A percentile compares a stretch with the other conserved stretches of the same genome.
These are phyloP conservation scores for Chenopodium album DNA, from an alignment of 148 eudicot species.

Conservation along the genomic window DNA sequence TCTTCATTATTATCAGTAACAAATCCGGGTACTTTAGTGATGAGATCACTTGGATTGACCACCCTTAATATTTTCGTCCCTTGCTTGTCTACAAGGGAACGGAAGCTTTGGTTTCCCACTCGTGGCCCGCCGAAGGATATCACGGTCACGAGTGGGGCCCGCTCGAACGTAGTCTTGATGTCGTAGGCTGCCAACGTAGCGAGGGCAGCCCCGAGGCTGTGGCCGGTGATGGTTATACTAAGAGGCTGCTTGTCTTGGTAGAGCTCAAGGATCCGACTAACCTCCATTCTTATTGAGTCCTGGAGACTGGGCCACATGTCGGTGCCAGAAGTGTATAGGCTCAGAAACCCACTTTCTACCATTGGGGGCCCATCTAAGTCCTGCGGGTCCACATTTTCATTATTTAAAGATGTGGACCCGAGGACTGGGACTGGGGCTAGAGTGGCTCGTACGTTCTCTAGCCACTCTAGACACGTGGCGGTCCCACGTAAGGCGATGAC, in stretches of 20 bases:
- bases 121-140: conserved; percentile 89
- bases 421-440: conserved; percentile 47
- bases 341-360: conserved; percentile 86
- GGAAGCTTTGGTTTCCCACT: conserved; percentile 69
- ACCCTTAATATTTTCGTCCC: conserved; percentile 68
- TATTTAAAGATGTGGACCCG: background rate
- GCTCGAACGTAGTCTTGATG: conserved; percentile 47
- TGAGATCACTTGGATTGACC: conserved; percentile 68
- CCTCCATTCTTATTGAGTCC: conserved; percentile 45
- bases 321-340: conserved; percentile 59
- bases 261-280: conserved; percentile 34
- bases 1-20: conserved; percentile 33
- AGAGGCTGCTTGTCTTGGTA: conserved; percentile 50
- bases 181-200: conserved; percentile 81
- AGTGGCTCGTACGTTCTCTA: conserved; percentile 72
- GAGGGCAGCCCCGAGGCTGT: conserved; percentile 86
- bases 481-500: conserved; percentile 85
- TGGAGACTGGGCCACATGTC: conserved; percentile 47
- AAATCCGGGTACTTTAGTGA: conserved; percentile 82
- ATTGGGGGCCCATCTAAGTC: conserved; percentile 32
- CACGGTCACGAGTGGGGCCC: conserved; percentile 55
- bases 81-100: conserved; percentile 48
- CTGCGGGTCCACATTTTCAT: conserved; percentile 1
- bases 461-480: conserved; percentile 81
- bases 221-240: conserved; percentile 83